Percentiles rank a stretch among this genome's conserved stretches.
phyloP scores from a whole-genome alignment of 371 early-diverging fungal species.

The Lichtheimia corymbifera region DNA sequence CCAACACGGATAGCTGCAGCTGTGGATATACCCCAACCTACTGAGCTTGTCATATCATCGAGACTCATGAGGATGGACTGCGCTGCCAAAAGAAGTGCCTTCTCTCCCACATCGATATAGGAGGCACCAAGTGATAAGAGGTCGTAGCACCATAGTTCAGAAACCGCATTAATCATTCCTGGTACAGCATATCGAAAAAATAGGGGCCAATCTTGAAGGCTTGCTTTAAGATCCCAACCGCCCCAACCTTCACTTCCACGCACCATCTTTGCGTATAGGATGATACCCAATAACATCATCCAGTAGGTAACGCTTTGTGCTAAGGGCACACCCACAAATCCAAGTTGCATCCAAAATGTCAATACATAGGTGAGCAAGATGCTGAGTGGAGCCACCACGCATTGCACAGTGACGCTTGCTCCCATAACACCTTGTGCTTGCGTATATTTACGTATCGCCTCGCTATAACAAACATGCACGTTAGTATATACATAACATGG shows the following conservation, averaged over 20 bases:
- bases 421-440: conserved; percentile 77
- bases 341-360: conserved; percentile 64
- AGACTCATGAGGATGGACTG: conserved; percentile 75
- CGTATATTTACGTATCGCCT: conserved; percentile 71
- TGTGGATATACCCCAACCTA: conserved; percentile 63
- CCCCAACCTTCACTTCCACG: conserved; percentile 70
- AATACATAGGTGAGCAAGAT: conserved; percentile 62
- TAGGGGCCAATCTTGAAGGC: conserved; percentile 45
- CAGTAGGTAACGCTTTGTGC: conserved; percentile 69
- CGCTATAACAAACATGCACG: conserved; percentile 20
- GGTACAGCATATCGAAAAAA: conserved; percentile 64
- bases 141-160: conserved; percentile 64
- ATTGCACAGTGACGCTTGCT: conserved; percentile 62
- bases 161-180: conserved; percentile 54
- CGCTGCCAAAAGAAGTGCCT: conserved; percentile 58
- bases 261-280: conserved; percentile 60
- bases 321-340: conserved; percentile 78
- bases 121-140: conserved; percentile 64
- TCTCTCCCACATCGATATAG: conserved; percentile 58
- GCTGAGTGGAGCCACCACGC: conserved; percentile 68
- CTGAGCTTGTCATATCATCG: conserved; percentile 57
- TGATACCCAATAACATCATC: conserved; percentile 52
- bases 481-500: background rate
- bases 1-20: conserved; percentile 76
- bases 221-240: conserved; percentile 68